Evolutionary conservation across 441 rosid species (phyloP), one percentile per base, ranked within the genome.

Genomic region (Gossypium aridum): DNA sequence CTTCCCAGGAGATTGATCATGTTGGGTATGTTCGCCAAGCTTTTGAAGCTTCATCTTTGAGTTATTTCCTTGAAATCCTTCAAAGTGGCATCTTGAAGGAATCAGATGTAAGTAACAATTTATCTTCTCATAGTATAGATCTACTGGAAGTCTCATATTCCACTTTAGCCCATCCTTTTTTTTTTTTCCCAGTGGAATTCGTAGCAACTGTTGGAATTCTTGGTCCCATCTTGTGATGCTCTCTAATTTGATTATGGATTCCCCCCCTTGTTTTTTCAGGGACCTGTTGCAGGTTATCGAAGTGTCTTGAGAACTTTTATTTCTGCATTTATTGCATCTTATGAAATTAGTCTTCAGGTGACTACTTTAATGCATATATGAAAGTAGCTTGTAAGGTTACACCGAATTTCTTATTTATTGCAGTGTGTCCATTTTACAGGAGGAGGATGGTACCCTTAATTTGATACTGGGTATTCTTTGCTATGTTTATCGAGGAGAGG

Each of bases 301-400:
- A 88, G 94, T 84, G 94, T 96, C 72, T 81, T 93, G 85, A 90
- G 98, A 82, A 96, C 96, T 34, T 90, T 90, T 75, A 77, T 93
- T 82, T 93, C 98, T 79, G 88, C 99, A 63, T 96, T 96, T 79
- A 87, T 96, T 86, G 99, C 99, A n/a, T 91, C 98, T n/a, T 96
- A 93, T 75, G 99, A 96, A 83, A 84, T 96, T 76, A 96, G 84
- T 83, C 81, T 87, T 82, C 98, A 93, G 97, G 98, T 96, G 76
- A 70, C 66, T 73, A 61, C 55, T 63, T 62, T 57, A 43, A 60
- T 64, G 53, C 19, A 26, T 63, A 20, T 61, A 75, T 51, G 25
- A 23, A 19, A 71, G 57, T 68, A 14, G 7, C 43, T 63, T 66
- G 25, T 39, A 55, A 81, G 59, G 31, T 55, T 55, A 64, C 74